These are phyloP conservation scores for Colletotrichum sp. DNA, from an alignment of 2,329 filamentous ascomycete species.

Conservation along the genomic window DNA sequence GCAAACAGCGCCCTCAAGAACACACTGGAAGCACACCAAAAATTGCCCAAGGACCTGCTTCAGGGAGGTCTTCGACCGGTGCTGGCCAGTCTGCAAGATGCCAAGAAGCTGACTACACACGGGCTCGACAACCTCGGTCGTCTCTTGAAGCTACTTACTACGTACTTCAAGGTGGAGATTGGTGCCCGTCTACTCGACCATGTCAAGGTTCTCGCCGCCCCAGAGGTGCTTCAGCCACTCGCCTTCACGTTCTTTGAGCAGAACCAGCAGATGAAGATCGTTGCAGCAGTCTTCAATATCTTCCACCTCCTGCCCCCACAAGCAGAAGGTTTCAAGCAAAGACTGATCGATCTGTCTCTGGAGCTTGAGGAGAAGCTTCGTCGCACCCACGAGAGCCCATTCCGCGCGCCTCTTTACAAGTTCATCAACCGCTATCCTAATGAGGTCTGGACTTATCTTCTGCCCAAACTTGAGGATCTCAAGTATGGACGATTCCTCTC, in stretches of 20 bases:
- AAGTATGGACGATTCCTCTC: constrained; percentile 91
- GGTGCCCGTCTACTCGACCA: constrained; percentile 92
- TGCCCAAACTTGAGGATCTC: constrained; percentile 80
- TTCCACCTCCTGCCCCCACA: constrained; percentile 94
- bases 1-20: constrained; percentile 90
- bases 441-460: constrained; percentile 83
- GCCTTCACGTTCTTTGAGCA: constrained; percentile 97
- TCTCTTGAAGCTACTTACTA: constrained; percentile 88
- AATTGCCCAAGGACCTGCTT: constrained; percentile 92
- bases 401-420: constrained; percentile 87
- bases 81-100: constrained; percentile 94
- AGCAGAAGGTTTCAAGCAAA: constrained; percentile 89
- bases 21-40: constrained; percentile 86
- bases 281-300: constrained; percentile 93
- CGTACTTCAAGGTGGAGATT: constrained; percentile 99
- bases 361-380: constrained; percentile 85
- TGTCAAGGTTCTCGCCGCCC: constrained; percentile 87
- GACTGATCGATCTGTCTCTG: constrained; percentile 88
- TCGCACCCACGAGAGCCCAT: constrained; percentile 88
- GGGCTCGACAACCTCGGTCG: constrained; percentile 91
- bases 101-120: constrained; percentile 85
- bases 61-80: constrained; percentile 95
- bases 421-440: constrained; percentile 93
- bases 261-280: constrained; percentile 89
- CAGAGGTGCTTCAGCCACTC: constrained; percentile 80